Conservation (phyloP, 192 early-diverging fungal species). For the Chytriomyces hyalinus region DNA sequence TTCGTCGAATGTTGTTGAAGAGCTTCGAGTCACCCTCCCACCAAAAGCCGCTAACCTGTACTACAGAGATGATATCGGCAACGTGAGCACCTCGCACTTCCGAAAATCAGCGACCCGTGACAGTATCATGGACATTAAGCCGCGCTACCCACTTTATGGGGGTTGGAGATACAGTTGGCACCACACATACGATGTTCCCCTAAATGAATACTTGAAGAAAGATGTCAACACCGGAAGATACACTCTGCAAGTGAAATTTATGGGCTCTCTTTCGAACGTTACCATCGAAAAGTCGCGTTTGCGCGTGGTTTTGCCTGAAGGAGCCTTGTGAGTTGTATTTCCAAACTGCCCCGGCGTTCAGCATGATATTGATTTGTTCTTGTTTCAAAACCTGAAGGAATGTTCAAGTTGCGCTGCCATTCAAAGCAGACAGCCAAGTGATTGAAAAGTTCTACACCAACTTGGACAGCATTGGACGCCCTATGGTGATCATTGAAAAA, state of each 20-base stretch:
- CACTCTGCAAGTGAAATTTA: slow-evolving; percentile 73
- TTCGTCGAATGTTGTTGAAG: slow-evolving; percentile 54
- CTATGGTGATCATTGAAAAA: slow-evolving; percentile 72
- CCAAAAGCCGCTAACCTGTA: slow-evolving; percentile 74
- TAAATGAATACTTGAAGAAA: slow-evolving; percentile 67
- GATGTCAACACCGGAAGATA: slow-evolving; percentile 52
- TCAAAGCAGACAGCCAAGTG: slow-evolving; percentile 60
- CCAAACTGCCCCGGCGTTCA: slow-evolving; percentile 1
- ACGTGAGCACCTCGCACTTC: slow-evolving; percentile 89
- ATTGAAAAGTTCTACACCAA: slow-evolving; percentile 72
- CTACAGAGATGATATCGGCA: slow-evolving; percentile 91
- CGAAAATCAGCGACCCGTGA: slow-evolving; percentile 30
- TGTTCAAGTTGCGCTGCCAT: slow-evolving; percentile 68
- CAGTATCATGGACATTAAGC: slow-evolving; percentile 75
- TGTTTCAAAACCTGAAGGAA: slow-evolving; percentile 53
- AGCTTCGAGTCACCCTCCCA: slow-evolving; percentile 68
- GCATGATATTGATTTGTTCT: not conserved
- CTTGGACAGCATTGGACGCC: slow-evolving; percentile 91
- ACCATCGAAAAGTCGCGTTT: slow-evolving; percentile 71
- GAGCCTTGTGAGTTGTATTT: slow-evolving; percentile 70
- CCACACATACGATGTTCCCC: slow-evolving; percentile 85
- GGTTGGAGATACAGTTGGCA: slow-evolving; percentile 98
- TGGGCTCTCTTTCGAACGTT: slow-evolving; percentile 67
- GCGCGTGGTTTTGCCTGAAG: slow-evolving; percentile 87
- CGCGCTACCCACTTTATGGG: slow-evolving; percentile 93